phyloP scores from a whole-genome alignment of 2,329 filamentous ascomycete species.

The Colletotrichum brevisporum region DNA sequence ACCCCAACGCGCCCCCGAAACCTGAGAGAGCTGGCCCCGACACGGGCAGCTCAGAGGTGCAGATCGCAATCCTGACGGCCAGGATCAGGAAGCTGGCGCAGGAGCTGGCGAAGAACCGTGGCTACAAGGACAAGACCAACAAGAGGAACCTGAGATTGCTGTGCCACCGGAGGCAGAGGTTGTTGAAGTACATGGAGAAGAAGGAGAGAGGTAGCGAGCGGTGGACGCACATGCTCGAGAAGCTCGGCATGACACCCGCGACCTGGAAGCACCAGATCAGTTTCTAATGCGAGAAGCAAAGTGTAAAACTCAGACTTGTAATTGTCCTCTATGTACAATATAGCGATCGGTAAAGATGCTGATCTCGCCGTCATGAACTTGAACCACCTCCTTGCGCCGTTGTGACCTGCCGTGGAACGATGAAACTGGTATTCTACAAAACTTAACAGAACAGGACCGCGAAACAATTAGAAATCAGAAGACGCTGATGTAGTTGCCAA shows the following conservation, averaged over 20 bases:
- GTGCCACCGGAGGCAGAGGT: slow-evolving; percentile 90
- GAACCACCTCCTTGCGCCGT: slow-evolving; percentile 48
- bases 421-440: slow-evolving; percentile 60
- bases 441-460: slow-evolving; percentile 46
- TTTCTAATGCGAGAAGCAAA: slow-evolving; percentile 62
- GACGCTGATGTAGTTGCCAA: slow-evolving; percentile 98
- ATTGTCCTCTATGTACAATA: slow-evolving; percentile 67
- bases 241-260: slow-evolving; percentile 86
- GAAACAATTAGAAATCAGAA: slow-evolving; percentile 68
- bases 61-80: slow-evolving; percentile 93
- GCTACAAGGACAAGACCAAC: slow-evolving; percentile 91
- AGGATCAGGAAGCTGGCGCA: slow-evolving; percentile 89
- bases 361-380: slow-evolving; percentile 42
- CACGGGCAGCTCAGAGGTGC: slow-evolving; percentile 96
- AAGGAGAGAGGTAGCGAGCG: slow-evolving; percentile 93
- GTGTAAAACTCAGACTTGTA: slow-evolving; percentile 59
- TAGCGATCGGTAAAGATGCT: slow-evolving; percentile 45
- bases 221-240: slow-evolving; percentile 89
- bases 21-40: slow-evolving; percentile 83
- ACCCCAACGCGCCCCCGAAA: slow-evolving; percentile 56
- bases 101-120: slow-evolving; percentile 75
- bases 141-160: slow-evolving; percentile 90
- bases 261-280: slow-evolving; percentile 93
- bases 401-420: slow-evolving; percentile 48
- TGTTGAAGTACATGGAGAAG: slow-evolving; percentile 86